Conservation (phyloP, 495 filamentous ascomycete genomes). For the Neurospora sp. region DNA sequence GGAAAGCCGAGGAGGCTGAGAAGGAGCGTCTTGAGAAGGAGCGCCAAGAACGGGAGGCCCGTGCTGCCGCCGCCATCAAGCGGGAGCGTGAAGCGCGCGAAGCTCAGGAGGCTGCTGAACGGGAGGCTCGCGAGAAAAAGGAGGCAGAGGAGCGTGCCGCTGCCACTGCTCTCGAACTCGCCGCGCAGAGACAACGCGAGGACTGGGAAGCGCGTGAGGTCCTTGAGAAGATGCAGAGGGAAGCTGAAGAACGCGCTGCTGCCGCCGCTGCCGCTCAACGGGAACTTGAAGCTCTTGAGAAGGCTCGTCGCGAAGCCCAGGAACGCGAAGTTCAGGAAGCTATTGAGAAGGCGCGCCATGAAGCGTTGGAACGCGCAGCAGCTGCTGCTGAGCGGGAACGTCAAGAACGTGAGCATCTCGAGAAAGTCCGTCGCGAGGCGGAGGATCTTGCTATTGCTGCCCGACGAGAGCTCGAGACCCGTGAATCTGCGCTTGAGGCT, state of each 20-base stretch:
- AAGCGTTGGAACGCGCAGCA: not conserved
- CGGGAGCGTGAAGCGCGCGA: not conserved
- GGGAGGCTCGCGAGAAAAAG: not conserved
- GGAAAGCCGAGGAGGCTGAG: not conserved
- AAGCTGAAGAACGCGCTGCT: not conserved
- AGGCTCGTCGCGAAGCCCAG: not conserved
- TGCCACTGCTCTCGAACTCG: not conserved
- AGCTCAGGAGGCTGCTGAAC: not conserved
- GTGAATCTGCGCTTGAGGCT: not conserved
- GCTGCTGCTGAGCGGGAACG: not conserved
- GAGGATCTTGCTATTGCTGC: not conserved
- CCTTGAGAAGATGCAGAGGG: not conserved
- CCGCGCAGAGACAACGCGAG: not conserved
- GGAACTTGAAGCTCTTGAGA: not conserved
- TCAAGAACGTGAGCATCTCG: not conserved
- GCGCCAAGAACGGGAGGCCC: not conserved
- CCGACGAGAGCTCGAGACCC: not conserved
- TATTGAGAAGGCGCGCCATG: not conserved
- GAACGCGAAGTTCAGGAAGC: not conserved
- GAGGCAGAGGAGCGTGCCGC: not conserved
- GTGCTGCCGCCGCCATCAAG: not conserved
- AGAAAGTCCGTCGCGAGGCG: not conserved
- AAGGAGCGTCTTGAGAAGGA: not conserved
- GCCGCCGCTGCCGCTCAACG: not conserved
- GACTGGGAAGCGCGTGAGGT: not conserved